These are phyloP conservation scores for Leptographium lundbergii DNA, from an alignment of 2,329 filamentous ascomycete species.

Conservation along the genomic window DNA sequence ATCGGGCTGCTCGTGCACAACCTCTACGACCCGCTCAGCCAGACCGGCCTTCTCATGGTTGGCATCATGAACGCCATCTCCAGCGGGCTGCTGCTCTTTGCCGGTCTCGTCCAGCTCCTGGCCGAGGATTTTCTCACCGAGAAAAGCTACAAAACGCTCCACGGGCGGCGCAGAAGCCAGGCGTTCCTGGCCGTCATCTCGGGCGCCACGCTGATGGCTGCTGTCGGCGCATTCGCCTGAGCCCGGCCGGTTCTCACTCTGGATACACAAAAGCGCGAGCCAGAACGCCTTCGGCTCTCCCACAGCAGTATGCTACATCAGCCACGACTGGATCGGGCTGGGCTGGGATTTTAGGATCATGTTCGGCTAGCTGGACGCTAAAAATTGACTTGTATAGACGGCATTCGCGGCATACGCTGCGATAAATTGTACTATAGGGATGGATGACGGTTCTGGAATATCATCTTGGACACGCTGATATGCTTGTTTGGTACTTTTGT, in stretches of 20 bases:
- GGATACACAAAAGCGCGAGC: background rate
- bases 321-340: background rate
- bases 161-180: slow-evolving; percentile 45
- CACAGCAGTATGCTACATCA: background rate
- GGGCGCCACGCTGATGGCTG: slow-evolving; percentile 56
- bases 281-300: too few relatives aligned
- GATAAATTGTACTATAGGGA: background rate
- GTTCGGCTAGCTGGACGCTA: background rate
- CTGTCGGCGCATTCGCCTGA: slow-evolving; percentile 61
- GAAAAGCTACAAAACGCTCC: slow-evolving; percentile 56
- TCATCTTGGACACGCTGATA: background rate
- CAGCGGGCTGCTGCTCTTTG: slow-evolving; percentile 67
- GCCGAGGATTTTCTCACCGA: slow-evolving; percentile 74
- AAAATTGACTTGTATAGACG: background rate
- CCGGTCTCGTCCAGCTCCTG: slow-evolving; percentile 70
- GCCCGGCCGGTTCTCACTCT: background rate
- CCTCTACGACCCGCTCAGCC: slow-evolving; percentile 66
- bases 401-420: background rate
- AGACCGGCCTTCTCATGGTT: slow-evolving; percentile 66
- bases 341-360: background rate
- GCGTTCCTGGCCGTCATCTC: slow-evolving; percentile 52
- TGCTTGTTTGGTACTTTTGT: background rate
- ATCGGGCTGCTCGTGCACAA: slow-evolving; percentile 68
- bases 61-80: slow-evolving; percentile 83
- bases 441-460: background rate